Conservation (phyloP, 2,329 filamentous ascomycete species). For the Plectosphaerella cucumerina region DNA sequence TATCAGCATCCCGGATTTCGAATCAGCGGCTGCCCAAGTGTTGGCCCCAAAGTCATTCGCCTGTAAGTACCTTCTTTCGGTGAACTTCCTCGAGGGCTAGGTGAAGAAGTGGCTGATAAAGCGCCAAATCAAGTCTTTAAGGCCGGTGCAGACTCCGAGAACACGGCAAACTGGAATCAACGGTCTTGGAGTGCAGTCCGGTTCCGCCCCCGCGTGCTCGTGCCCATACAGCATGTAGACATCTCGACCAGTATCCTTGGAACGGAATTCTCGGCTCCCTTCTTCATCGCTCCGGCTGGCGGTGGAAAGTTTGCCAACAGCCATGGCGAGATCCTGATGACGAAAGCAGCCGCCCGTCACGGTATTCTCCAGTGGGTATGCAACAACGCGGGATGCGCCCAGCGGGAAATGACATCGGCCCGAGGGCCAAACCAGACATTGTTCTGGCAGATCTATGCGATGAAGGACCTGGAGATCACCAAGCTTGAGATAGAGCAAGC, state of each 20-base stretch:
- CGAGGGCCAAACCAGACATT: not conserved
- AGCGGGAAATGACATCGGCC: conserved; percentile 5
- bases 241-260: not conserved
- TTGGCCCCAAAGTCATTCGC: not conserved
- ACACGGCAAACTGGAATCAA: conserved; percentile 3
- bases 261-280: not conserved
- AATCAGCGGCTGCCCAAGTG: not conserved
- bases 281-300: conserved; percentile 9
- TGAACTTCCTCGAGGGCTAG: not conserved
- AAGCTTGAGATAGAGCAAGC: conserved; percentile 4
- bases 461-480: conserved; percentile 1
- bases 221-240: not conserved
- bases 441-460: conserved; percentile 10
- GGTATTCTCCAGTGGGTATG: conserved; percentile 8
- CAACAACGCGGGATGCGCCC: conserved; percentile 7
- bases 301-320: conserved; percentile 7
- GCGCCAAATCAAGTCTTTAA: conserved; percentile 5
- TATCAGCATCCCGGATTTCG: not conserved
- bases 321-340: conserved; percentile 4
- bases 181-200: conserved; percentile 3
- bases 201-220: conserved; percentile 6
- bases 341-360: conserved; percentile 4
- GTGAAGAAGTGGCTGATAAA: not conserved
- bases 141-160: conserved; percentile 5
- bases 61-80: not conserved